These are phyloP conservation scores for Erucastrum elatum DNA, from an alignment of 345 rosid genomes.

Conservation along the genomic window DNA sequence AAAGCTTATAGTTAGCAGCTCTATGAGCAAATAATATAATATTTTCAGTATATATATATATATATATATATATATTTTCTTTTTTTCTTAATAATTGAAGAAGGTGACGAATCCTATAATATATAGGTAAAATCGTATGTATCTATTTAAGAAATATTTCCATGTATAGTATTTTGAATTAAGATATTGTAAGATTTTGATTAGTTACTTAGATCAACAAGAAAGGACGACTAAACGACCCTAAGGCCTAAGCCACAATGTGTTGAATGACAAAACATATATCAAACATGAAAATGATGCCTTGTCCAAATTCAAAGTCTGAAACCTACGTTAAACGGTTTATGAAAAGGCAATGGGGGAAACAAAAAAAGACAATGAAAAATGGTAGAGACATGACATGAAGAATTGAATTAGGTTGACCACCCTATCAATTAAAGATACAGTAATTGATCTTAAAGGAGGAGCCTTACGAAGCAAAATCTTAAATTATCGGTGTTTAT, in stretches of 20 bases:
- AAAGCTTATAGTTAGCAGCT: not conserved
- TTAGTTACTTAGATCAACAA: not conserved
- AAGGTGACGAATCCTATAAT: not conserved
- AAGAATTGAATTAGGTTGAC: slow-evolving; percentile 28
- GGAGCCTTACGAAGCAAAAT: slow-evolving; percentile 13
- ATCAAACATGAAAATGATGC: not conserved
- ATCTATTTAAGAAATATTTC: not conserved
- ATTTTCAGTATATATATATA: not conserved
- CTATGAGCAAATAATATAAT: not conserved
- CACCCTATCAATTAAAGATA: not conserved
- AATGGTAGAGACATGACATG: slow-evolving; percentile 31
- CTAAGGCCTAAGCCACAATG: not conserved
- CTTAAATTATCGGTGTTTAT: not conserved
- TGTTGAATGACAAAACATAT: not conserved
- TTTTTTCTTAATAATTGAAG: not conserved
- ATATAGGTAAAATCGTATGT: not conserved
- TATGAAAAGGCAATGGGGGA: slow-evolving; percentile 19
- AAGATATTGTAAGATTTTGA: not conserved
- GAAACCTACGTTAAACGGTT: not conserved
- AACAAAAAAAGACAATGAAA: not conserved
- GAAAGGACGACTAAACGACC: not conserved
- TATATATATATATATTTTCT: too few species aligned
- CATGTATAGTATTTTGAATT: not conserved
- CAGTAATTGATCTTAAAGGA: not conserved
- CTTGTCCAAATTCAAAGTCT: not conserved